Percentiles rank a stretch among this genome's conserved stretches.
Conservation (phyloP, 768 basidiomycete genomes). For the Paxillus rubicundulus region DNA sequence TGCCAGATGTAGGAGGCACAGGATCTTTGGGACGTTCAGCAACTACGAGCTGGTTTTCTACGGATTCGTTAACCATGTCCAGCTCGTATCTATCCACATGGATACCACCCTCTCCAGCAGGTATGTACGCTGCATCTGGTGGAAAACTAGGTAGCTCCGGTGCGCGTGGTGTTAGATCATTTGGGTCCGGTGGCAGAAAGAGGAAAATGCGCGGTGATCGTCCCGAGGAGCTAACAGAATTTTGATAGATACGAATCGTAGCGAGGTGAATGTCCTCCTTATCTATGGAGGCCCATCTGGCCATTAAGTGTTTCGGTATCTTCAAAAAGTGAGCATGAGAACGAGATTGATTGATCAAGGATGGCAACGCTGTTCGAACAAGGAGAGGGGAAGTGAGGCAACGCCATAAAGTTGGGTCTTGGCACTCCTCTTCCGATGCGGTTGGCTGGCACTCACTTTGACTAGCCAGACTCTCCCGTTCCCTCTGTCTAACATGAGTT, state of each 20-base stretch:
- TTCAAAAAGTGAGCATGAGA: slow-evolving; percentile 31
- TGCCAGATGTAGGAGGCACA: slow-evolving; percentile 37
- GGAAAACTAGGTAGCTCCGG: slow-evolving; percentile 25
- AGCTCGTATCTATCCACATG: slow-evolving; percentile 74
- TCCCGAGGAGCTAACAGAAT: slow-evolving; percentile 40
- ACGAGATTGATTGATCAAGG: slow-evolving; percentile 2
- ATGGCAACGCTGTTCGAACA: background rate
- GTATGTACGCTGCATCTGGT: slow-evolving; percentile 30
- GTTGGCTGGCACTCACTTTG: slow-evolving; percentile 52
- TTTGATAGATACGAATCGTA: slow-evolving; percentile 76
- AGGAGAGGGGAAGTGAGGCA: background rate
- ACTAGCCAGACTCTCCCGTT: slow-evolving; percentile 82
- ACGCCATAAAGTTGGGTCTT: background rate
- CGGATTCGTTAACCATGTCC: slow-evolving; percentile 80
- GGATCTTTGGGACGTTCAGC: slow-evolving; percentile 77
- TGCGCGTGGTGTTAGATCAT: slow-evolving; percentile 38
- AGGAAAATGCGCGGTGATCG: slow-evolving; percentile 62
- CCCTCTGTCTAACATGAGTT: slow-evolving; percentile 73
- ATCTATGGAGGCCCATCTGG: slow-evolving; percentile 77
- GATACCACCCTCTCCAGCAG: slow-evolving; percentile 26
- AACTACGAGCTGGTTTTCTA: slow-evolving; percentile 84
- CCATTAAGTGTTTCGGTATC: slow-evolving; percentile 86
- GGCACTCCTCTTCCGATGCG: background rate
- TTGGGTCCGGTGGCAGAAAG: slow-evolving; percentile 57
- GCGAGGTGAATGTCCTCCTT: slow-evolving; percentile 79